These are phyloP conservation scores for Tylopilus intermedius DNA, from an alignment of 768 basidiomycete genomes.

Conservation along the genomic window DNA sequence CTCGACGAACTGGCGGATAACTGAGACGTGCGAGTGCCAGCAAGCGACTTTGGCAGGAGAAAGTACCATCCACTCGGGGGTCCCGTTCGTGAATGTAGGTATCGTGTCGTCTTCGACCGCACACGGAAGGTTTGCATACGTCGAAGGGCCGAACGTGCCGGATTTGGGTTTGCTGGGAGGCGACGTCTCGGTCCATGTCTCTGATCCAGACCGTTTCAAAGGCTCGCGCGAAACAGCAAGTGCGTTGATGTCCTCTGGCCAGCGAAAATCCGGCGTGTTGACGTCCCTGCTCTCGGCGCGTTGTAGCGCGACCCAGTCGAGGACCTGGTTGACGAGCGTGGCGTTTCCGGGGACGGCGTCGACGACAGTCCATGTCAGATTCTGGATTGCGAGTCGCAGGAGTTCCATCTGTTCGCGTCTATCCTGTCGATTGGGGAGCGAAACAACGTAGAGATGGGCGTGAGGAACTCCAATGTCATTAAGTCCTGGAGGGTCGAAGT, in stretches of 20 bases:
- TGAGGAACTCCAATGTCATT: constrained; percentile 36
- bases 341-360: constrained; percentile 44
- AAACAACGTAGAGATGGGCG: constrained; percentile 49
- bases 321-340: constrained; percentile 36
- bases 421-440: constrained; percentile 52
- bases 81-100: constrained; percentile 28
- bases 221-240: constrained; percentile 13
- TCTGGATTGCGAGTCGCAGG: constrained; percentile 39
- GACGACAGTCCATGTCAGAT: constrained; percentile 49
- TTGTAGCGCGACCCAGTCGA: constrained; percentile 36
- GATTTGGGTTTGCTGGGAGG: constrained; percentile 2
- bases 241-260: constrained; percentile 37
- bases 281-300: neutral
- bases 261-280: constrained; percentile 25
- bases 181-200: constrained; percentile 13
- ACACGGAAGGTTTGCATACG: constrained; percentile 32
- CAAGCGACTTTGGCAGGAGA: constrained; percentile 61
- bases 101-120: constrained; percentile 39
- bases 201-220: constrained; percentile 17
- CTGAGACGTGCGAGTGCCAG: constrained; percentile 63
- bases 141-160: neutral
- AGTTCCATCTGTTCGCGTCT: constrained; percentile 55
- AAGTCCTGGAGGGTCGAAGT: neutral
- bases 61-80: constrained; percentile 48
- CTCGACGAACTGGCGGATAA: constrained; percentile 42